Conservation (phyloP, 2,329 filamentous ascomycete genomes). For the Dothideomycetidae sp. region DNA sequence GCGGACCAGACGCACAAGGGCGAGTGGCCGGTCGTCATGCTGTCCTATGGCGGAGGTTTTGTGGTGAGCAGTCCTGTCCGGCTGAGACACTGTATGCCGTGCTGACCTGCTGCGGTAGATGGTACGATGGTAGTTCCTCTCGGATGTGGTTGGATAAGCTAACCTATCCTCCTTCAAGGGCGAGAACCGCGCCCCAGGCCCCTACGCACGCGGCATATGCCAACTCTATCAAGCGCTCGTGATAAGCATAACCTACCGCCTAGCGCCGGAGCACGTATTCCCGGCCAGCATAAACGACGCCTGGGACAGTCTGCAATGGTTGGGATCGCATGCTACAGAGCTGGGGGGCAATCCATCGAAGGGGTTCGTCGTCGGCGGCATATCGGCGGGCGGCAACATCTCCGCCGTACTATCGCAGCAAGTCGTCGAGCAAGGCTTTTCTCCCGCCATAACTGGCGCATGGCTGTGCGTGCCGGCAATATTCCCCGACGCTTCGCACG, state of each 20-base stretch:
- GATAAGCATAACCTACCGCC: conserved; percentile 22
- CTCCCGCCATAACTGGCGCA: conserved; percentile 30
- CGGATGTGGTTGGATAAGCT: too few relatives aligned
- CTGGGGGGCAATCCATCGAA: conserved; percentile 27
- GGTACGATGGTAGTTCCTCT: too few relatives aligned
- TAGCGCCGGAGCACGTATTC: conserved; percentile 33
- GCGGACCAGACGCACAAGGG: conserved; percentile 13
- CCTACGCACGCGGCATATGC: conserved; percentile 10
- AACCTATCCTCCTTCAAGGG: conserved; percentile 1
- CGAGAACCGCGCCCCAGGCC: conserved; percentile 12
- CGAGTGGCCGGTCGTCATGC: conserved; percentile 18
- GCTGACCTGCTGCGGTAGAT: too few relatives aligned
- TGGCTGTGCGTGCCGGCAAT: conserved; percentile 30
- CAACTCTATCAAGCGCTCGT: conserved; percentile 8
- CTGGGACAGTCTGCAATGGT: conserved; percentile 33
- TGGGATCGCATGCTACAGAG: conserved; percentile 24
- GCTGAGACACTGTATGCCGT: too few relatives aligned
- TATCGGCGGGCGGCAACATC: conserved; percentile 30
- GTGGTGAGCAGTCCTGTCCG: too few relatives aligned
- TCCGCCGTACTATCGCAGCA: conserved; percentile 26
- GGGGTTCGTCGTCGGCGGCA: conserved; percentile 35
- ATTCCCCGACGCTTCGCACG: conserved; percentile 13
- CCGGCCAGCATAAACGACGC: conserved; percentile 29
- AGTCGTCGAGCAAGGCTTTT: conserved; percentile 26
- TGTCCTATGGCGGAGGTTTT: conserved; percentile 16